A percentile compares a stretch with the other conserved stretches of the same genome.
These are phyloP conservation scores for Cladorrhinum sp. DNA, from an alignment of 2,329 filamentous ascomycete genomes.

Conservation along the genomic window DNA sequence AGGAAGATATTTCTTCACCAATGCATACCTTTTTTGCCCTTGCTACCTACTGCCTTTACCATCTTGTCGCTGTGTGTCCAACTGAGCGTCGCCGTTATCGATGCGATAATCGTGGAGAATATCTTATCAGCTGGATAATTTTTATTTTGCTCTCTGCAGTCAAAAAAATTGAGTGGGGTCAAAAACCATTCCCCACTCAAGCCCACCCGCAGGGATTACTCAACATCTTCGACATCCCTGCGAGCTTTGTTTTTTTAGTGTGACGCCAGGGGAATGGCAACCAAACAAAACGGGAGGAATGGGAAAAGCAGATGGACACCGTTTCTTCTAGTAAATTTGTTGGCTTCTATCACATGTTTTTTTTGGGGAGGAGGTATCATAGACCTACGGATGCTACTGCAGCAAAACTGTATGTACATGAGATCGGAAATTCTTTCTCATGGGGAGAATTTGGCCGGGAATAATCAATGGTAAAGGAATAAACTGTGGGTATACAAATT, in stretches of 20 bases:
- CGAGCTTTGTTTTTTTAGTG: not conserved
- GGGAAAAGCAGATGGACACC: not conserved
- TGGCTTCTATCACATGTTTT: not conserved
- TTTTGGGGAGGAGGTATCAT: too few relatives aligned
- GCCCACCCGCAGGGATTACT: constrained; percentile 4
- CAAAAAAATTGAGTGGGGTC: not conserved
- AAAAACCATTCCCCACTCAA: not conserved
- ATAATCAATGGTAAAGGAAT: not conserved
- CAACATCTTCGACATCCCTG: not conserved
- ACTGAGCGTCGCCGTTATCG: not conserved
- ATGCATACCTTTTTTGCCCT: constrained; percentile 26
- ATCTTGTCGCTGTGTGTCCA: constrained; percentile 25
- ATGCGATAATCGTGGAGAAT: constrained; percentile 19
- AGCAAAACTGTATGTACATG: not conserved
- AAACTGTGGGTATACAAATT: not conserved
- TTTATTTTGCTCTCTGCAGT: not conserved
- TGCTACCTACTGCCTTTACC: constrained; percentile 34
- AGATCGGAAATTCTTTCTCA: not conserved
- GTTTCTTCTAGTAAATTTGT: not conserved
- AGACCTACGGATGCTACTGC: not conserved
- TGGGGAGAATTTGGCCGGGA: not conserved
- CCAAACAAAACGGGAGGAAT: not conserved
- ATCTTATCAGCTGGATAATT: constrained; percentile 10
- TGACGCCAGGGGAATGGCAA: not conserved
- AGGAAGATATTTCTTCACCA: not conserved